Evolutionary conservation across 1,284 basidiomycete genomes (phyloP).

Genomic region (Dichomitus squalens): DNA sequence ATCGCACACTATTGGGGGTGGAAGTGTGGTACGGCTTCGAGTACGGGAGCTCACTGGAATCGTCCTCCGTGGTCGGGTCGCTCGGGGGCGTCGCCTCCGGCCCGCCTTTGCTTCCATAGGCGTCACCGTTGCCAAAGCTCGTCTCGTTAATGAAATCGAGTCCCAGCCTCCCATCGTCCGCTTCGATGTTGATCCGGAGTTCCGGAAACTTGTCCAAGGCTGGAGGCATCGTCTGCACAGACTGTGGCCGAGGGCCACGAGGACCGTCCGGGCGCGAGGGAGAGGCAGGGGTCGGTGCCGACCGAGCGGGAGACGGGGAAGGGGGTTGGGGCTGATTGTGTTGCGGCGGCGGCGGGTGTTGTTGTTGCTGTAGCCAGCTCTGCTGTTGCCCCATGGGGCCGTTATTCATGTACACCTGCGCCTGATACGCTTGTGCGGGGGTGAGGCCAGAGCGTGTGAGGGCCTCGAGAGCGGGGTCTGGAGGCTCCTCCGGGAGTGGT

Average conservation of each 20-base stretch:
- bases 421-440: constrained; percentile 79
- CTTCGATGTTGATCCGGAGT: constrained; percentile 50
- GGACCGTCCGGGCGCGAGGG: constrained; percentile 9
- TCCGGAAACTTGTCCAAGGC: constrained; percentile 26
- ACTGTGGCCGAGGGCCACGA: constrained; percentile 20
- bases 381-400: constrained; percentile 29
- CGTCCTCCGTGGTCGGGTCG: constrained; percentile 45
- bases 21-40: constrained; percentile 27
- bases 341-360: constrained; percentile 7
- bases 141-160: constrained; percentile 52
- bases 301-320: constrained; percentile 7
- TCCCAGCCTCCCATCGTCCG: constrained; percentile 51
- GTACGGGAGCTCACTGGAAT: constrained; percentile 67
- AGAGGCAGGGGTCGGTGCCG: constrained; percentile 8
- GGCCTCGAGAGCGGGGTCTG: constrained; percentile 51
- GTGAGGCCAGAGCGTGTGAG: constrained; percentile 59
- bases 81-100: constrained; percentile 33
- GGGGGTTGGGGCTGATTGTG: constrained; percentile 11
- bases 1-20: constrained; percentile 31
- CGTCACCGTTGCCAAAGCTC: too few species aligned
- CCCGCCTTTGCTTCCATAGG: constrained; percentile 26
- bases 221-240: constrained; percentile 9
- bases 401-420: constrained; percentile 61
- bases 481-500: constrained; percentile 56
- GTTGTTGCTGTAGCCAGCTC: constrained; percentile 10